Conservation (phyloP, 2,329 filamentous ascomycete species). For the Aspergillus oerlinghausenensis region DNA sequence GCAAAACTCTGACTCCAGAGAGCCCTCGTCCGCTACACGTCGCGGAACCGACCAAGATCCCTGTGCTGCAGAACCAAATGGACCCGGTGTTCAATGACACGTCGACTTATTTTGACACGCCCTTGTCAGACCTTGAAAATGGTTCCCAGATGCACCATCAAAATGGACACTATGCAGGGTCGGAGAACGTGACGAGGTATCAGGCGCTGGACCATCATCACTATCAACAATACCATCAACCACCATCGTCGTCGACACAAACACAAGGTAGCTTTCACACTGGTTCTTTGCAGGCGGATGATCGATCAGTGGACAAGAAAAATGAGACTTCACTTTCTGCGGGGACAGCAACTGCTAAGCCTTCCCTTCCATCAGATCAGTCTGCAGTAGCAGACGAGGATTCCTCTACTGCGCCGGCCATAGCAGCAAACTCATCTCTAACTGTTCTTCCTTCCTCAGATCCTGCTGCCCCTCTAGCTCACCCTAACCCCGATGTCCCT, state of each 20-base stretch:
- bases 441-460: constrained; percentile 22
- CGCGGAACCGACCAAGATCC: constrained; percentile 64
- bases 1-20: constrained; percentile 63
- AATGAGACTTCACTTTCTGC: constrained; percentile 25
- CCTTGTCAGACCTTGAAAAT: constrained; percentile 21
- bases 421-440: constrained; percentile 20
- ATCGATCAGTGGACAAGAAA: constrained; percentile 18
- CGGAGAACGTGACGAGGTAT: constrained; percentile 9
- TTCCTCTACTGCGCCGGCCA: constrained; percentile 6
- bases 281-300: constrained; percentile 20
- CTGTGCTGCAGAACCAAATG: constrained; percentile 67
- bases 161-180: constrained; percentile 12
- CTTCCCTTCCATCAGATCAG: constrained; percentile 13
- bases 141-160: constrained; percentile 11
- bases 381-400: constrained; percentile 13
- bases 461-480: constrained; percentile 22
- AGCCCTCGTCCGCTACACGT: constrained; percentile 67
- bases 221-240: background rate
- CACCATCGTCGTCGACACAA: background rate
- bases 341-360: constrained; percentile 12
- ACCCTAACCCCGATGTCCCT: constrained; percentile 18
- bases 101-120: constrained; percentile 54
- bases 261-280: constrained; percentile 30
- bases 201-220: constrained; percentile 14
- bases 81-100: constrained; percentile 67